Percentiles rank a stretch among this genome's conserved stretches.
phyloP scores from a whole-genome alignment of 768 basidiomycete species.

The Podaxis rugospora region DNA sequence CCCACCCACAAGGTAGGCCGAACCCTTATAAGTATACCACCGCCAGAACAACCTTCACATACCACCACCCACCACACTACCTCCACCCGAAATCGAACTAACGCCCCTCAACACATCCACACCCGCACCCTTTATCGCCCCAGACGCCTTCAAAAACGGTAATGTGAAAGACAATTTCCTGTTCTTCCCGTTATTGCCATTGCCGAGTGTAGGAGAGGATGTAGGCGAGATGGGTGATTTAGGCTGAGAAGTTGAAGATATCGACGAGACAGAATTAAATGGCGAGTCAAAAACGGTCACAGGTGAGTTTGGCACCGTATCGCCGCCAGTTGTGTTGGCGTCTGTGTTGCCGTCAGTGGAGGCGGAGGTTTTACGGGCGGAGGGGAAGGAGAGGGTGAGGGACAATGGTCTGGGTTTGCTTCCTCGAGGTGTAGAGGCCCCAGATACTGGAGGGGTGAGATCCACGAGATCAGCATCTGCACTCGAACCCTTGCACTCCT shows the following conservation, averaged over 20 bases:
- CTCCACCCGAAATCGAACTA: constrained; percentile 24
- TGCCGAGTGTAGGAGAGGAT: not conserved
- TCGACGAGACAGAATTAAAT: not conserved
- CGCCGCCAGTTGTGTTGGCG: not conserved
- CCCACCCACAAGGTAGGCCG: not conserved
- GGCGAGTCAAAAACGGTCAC: not conserved
- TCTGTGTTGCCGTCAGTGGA: not conserved
- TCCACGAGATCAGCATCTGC: too few species aligned
- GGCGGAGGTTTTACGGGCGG: not conserved
- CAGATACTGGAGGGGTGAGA: not conserved
- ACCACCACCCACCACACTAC: not conserved
- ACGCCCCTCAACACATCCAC: constrained; percentile 42
- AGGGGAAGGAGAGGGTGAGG: not conserved
- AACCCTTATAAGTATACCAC: not conserved
- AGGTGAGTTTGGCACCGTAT: constrained; percentile 1
- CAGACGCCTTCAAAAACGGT: constrained; percentile 25
- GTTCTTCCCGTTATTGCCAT: not conserved
- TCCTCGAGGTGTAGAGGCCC: not conserved
- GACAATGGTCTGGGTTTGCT: not conserved
- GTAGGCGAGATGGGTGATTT: not conserved
- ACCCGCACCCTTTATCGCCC: constrained; percentile 21
- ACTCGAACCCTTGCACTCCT: too few species aligned
- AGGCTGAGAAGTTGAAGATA: not conserved
- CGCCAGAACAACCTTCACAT: not conserved
- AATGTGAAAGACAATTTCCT: constrained; percentile 23